Base-by-base conservation (phyloP, 2,329 filamentous ascomycete species). In the Aspergillus sp. region DNA sequence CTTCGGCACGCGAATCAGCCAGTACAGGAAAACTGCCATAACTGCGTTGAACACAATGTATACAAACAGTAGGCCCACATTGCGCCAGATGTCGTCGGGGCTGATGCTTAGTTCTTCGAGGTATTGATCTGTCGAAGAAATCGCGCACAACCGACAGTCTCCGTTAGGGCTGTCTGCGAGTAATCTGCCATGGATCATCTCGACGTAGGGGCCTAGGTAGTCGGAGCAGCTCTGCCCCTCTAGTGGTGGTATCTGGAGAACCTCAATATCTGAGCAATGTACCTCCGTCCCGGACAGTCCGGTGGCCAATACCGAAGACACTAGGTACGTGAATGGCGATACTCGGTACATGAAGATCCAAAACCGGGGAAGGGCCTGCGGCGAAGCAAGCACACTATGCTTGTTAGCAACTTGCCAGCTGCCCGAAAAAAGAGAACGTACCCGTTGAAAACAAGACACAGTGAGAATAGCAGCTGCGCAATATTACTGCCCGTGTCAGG, bases 321-420 rank as follows among this genome's bases (percentile, higher is more conserved):
- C 78, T 4, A 81, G 76, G 57, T 91, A 91, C 0, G 87, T 90
- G 62, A 91, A 88, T 0, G 88, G 88, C 0, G 84, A 87, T 11
- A 87, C 80, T 28, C 86, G 83, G 74, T 91, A 90, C 89, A 92
- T 92, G 78, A 91, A 92, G 63, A 87, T 86, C 90, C 90, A 93
- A 79, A 92, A 92, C 0, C 85, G 82, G 0, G 90, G 89, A 1
- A 92, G 80, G 0, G 82, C 80, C 3, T 70, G 62, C 0, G 87
- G 84, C 0, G 82, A 75, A 62, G 89, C 86, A 57, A 92, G 77
- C 3, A 91, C 89, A 71, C 88, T 76, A 25, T 48, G 50, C 17
- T 46, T 38, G 51, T 63, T n/a, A 63, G 47, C 38, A 22, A 22
- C 30, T 41, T 55, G 17, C 30, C 52, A 45, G 38, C 4, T 17